phyloP scores from a whole-genome alignment of 2,329 filamentous ascomycete genomes.

The Triangularia verruculosa region DNA sequence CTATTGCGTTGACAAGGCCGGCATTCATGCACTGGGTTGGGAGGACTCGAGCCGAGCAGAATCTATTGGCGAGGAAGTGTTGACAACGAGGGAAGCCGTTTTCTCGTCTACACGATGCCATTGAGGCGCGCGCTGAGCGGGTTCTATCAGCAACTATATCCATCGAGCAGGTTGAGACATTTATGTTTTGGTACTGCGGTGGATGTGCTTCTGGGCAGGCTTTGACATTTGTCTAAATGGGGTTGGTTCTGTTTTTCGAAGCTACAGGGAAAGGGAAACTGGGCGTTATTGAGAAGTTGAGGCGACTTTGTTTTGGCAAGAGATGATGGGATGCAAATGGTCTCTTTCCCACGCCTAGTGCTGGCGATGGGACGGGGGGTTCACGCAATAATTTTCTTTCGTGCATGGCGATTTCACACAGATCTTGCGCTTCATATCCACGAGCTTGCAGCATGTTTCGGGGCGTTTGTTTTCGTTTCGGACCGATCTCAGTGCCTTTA shows the following conservation, averaged over 20 bases:
- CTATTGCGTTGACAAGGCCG: not conserved
- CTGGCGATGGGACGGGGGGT: slow-evolving; percentile 2
- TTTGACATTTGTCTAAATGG: not conserved
- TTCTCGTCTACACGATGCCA: slow-evolving; percentile 24
- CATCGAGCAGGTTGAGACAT: not conserved
- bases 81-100: slow-evolving; percentile 15
- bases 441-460: slow-evolving; percentile 13
- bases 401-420: slow-evolving; percentile 15
- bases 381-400: not conserved
- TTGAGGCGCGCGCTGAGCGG: slow-evolving; percentile 7
- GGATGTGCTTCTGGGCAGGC: not conserved
- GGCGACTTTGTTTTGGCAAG: too few species aligned
- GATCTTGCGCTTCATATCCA: slow-evolving; percentile 16
- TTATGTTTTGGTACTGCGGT: not conserved
- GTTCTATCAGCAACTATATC: not conserved
- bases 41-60: not conserved
- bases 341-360: slow-evolving; percentile 9
- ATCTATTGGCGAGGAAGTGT: slow-evolving; percentile 26
- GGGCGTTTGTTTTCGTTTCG: slow-evolving; percentile 15
- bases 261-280: not conserved
- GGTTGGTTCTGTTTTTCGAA: not conserved
- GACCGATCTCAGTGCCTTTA: not conserved
- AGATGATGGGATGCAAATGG: slow-evolving; percentile 11
- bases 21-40: not conserved
- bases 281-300: slow-evolving; percentile 16